These are phyloP conservation scores for Erysimum cheiri DNA, from an alignment of 441 rosid genomes.

Conservation along the genomic window DNA sequence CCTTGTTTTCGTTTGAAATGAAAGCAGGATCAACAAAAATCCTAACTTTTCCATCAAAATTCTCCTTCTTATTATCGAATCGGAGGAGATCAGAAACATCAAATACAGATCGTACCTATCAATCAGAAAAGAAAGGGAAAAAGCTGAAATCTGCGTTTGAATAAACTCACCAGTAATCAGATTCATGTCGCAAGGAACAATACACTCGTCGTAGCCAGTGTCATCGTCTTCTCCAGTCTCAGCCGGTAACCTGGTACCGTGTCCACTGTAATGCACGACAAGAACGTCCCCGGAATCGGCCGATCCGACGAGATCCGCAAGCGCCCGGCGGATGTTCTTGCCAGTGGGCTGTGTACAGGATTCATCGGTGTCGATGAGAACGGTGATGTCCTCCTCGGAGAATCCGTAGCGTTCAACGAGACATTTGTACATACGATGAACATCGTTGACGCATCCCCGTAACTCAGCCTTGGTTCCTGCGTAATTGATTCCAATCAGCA, in stretches of 20 bases:
- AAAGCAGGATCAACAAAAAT: not conserved
- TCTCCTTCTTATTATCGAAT: not conserved
- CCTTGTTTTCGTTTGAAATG: not conserved
- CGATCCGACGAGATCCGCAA: conserved; percentile 60
- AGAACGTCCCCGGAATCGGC: conserved; percentile 67
- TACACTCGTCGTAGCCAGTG: conserved; percentile 93
- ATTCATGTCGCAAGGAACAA: conserved; percentile 96
- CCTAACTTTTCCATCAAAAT: conserved; percentile 11
- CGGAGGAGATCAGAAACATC: conserved; percentile 14
- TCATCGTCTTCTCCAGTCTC: conserved; percentile 97
- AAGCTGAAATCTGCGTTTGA: not conserved
- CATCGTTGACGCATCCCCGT: conserved; percentile 92
- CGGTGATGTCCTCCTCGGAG: conserved; percentile 63
- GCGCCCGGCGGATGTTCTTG: conserved; percentile 68
- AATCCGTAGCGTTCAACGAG: conserved; percentile 78
- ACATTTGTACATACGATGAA: conserved; percentile 65
- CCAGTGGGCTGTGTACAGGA: conserved; percentile 75
- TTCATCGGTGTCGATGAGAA: conserved; percentile 77
- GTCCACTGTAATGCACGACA: conserved; percentile 94
- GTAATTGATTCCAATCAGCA: conserved; percentile 88
- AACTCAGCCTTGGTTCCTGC: conserved; percentile 89
- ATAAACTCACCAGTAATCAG: conserved; percentile 70
- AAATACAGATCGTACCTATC: conserved; percentile 4
- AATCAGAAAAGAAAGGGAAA: not conserved
- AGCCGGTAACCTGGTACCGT: conserved; percentile 94